Base-by-base conservation (phyloP, 2,329 filamentous ascomycete genomes). In the Ascochyta clinopodiicola region DNA sequence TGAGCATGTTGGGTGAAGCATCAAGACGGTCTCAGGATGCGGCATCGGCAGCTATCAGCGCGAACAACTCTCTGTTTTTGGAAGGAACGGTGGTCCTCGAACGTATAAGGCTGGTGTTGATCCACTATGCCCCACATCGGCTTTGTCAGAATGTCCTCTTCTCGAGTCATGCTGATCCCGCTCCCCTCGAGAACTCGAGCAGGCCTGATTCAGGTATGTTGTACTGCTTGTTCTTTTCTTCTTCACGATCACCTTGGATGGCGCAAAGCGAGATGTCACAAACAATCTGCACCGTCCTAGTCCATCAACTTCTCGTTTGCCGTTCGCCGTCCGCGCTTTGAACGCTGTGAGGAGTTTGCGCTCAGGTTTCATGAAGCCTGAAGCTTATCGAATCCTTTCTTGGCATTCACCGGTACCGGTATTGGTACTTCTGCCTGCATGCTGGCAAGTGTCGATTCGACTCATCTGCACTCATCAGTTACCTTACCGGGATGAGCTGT, bases 71-170 rank as follows among this genome's bases (percentile, higher is more conserved):
- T 31, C 46, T 32, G 22, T 46, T 47, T 24, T 46, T 2, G 46
- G 37, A 51, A 29, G 31, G 36, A 43, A 40, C 35, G 17, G 27
- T 44, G 17, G 22, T 31, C 43, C n/a, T 42, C 42, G 32, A 42
- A 36, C 36, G 31, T 43, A 46, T 56, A 56, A 56, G 52, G 52
- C 46, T 56, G 52, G 51, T 50, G 36, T 44, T 55, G 45, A n/a
- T 34, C 53, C 38, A 57, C 38, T 19, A 1, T 2, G 44, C 38
- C 39, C 54, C 54, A 57, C 48, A 57, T 44, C 15, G 27, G 17
- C 24, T 52, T 51, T 48, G 48, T 52, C 48, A 52, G 48, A 44
- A 50, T 34, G 32, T 42, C 35, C 45, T 29, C 40, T 32, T 15
- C 25, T 19, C 46, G 46, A 56, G 52, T 56, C 52, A 56, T 29